phyloP scores from a whole-genome alignment of 768 basidiomycete species.

The Tylopilus vinaceipallidus region DNA sequence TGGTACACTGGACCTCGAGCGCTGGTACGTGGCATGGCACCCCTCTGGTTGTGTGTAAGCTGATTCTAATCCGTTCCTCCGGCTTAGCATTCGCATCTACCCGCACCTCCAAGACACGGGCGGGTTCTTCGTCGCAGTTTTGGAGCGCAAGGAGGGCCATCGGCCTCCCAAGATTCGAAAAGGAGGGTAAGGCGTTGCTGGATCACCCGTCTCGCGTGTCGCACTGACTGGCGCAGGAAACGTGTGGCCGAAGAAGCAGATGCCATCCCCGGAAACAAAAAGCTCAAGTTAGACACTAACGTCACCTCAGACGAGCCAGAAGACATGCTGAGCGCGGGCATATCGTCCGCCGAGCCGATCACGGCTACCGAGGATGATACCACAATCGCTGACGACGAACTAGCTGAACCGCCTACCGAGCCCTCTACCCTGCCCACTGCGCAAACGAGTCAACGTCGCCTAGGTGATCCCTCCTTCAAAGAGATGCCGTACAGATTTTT shows the following conservation, averaged over 20 bases:
- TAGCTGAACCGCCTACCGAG: neutral
- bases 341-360: conserved; percentile 2
- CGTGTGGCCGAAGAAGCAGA: conserved; percentile 45
- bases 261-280: conserved; percentile 48
- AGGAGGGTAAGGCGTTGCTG: conserved; percentile 10
- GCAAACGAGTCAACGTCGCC: conserved; percentile 6
- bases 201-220: neutral
- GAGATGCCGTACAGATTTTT: conserved; percentile 93
- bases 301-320: conserved; percentile 4
- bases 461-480: conserved; percentile 54
- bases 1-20: conserved; percentile 56
- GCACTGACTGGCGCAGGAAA: conserved; percentile 37
- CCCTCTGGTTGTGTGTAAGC: neutral
- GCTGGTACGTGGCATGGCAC: conserved; percentile 55
- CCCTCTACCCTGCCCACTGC: neutral
- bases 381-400: conserved; percentile 1
- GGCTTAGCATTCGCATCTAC: conserved; percentile 76
- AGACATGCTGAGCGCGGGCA: conserved; percentile 1
- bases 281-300: conserved; percentile 40
- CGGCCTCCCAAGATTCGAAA: conserved; percentile 5
- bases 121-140: conserved; percentile 94
- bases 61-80: conserved; percentile 1
- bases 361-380: conserved; percentile 3
- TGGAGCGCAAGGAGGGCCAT: conserved; percentile 48
- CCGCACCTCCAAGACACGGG: conserved; percentile 97